Evolutionary conservation across 208 protist genomes (phyloP).

Genomic region (Crithidia mellificae): DNA sequence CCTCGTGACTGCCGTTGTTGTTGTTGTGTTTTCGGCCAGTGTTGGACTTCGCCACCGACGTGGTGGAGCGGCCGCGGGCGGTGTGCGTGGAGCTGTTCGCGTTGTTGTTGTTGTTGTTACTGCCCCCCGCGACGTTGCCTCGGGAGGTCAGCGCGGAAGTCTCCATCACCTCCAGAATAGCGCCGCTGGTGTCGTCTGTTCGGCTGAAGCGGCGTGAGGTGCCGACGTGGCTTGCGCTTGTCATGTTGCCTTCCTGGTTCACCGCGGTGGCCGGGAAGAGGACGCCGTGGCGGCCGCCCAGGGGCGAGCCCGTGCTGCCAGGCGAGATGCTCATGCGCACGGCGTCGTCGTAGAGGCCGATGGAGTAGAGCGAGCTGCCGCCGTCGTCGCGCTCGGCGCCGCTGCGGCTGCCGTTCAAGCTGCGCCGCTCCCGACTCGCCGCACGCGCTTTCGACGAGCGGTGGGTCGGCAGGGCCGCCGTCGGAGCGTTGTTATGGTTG

Average conservation of each 20-base stretch:
- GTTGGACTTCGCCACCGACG: background rate
- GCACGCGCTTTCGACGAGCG: background rate
- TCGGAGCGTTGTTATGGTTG: background rate
- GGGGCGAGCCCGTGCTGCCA: conserved; percentile 3
- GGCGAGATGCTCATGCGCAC: conserved; percentile 17
- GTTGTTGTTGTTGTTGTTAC: conserved; percentile 6
- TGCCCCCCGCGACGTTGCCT: conserved; percentile 1
- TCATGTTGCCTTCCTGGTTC: conserved; percentile 11
- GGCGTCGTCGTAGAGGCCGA: conserved; percentile 13
- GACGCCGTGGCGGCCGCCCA: background rate
- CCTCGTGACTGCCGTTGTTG: background rate
- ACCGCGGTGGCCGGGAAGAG: conserved; percentile 5
- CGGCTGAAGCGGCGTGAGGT: conserved; percentile 17
- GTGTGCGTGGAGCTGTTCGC: background rate
- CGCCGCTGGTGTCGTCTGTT: conserved; percentile 18
- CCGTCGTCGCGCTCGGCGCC: conserved; percentile 3
- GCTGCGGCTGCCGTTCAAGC: conserved; percentile 7
- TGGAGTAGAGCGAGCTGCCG: conserved; percentile 13
- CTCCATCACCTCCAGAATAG: conserved; percentile 38
- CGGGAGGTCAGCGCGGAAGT: conserved; percentile 23
- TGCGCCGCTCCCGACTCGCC: conserved; percentile 19
- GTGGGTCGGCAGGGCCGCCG: background rate
- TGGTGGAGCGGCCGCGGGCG: conserved; percentile 4
- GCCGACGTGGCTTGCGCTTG: conserved; percentile 9
- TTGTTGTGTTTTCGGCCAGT: background rate